Base-by-base conservation (phyloP, 2,329 filamentous ascomycete species). In the Cladorrhinum sp. region DNA sequence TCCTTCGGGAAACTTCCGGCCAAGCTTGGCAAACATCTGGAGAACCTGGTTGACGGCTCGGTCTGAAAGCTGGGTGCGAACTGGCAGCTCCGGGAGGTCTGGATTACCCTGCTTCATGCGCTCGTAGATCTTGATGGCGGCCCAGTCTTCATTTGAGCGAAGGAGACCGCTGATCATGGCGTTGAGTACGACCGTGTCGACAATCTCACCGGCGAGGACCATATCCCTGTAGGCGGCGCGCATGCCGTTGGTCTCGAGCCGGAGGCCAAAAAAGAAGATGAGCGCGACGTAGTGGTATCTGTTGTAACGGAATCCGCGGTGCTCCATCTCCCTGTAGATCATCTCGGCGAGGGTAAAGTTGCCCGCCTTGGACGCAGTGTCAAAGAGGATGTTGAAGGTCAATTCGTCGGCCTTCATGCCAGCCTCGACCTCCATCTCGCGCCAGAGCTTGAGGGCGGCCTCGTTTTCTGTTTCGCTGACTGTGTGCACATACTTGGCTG, bases 321-420 rank as follows among this genome's bases (percentile, higher is more conserved):
- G 77, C 55, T 82, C 79, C 87, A 98, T 93, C 75, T 98, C 93
- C 60, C 85, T 81, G 68, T 93, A 86, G 10, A 98, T 84, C 77
- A 91, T 90, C 68, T 97, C 90, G 2, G 92, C 93, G 21, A 98
- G 83, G 1, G 80, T 79, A 66, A 90, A 96, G 70, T 96, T 95
- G 42, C 90, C 90, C 0, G 91, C 86, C 73, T 95, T 96, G 67
- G 91, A 85, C 1, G 95, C 92, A 10, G 92, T 84, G 70, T 97
- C 90, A 68, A 96, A 97, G 12, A 99, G 82, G 52, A 97, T 89
- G 71, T 95, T 96, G 75, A 99, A 96, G 0, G 94, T 96, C n/a
- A 92, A 88, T 54, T 86, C 81, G 67, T 89, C 90, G 36, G 84
- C 87, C 66, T 77, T 76, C 14, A 92, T 73, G 1, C 84, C 82